A percentile compares a stretch with the other conserved stretches of the same genome.
Conservation (phyloP, 2,329 filamentous ascomycete species). For the Aspergillus carbonarius region DNA sequence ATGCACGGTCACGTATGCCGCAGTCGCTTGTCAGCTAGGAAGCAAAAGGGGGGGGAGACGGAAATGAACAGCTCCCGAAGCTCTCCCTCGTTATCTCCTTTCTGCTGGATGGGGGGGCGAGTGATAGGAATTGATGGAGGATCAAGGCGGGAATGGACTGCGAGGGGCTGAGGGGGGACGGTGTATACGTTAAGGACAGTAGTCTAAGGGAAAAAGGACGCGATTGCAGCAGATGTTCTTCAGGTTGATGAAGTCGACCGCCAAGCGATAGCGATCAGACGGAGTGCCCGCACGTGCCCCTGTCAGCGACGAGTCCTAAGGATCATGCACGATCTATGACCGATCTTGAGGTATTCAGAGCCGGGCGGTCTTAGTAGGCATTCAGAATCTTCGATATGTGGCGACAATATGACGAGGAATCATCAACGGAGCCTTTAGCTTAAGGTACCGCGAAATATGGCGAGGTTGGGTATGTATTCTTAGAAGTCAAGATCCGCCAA, state of each 20-base stretch:
- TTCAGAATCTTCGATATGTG: conserved; percentile 1
- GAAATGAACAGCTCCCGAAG: conserved; percentile 7
- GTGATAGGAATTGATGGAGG: background rate
- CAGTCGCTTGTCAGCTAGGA: conserved; percentile 3
- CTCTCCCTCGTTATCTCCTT: conserved; percentile 1
- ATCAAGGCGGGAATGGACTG: background rate
- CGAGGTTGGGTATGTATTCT: conserved; percentile 21
- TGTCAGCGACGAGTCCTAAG: conserved; percentile 8
- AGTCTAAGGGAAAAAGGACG: background rate
- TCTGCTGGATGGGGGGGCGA: background rate
- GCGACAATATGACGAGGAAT: conserved; percentile 1
- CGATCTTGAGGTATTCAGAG: background rate
- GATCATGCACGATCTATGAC: conserved; percentile 7
- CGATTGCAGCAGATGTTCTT: conserved; percentile 9
- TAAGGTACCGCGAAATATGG: conserved; percentile 12
- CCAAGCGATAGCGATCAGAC: conserved; percentile 19
- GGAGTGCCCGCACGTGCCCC: conserved; percentile 20
- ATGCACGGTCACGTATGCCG: conserved; percentile 21
- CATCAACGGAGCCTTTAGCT: background rate
- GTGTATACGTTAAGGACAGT: background rate
- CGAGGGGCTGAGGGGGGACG: background rate
- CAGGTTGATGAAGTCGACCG: conserved; percentile 15
- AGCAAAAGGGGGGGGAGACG: conserved; percentile 8
- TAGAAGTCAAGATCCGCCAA: background rate
- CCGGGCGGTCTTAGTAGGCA: background rate